These are phyloP conservation scores for Cubamyces sp. DNA, from an alignment of 768 basidiomycete genomes.

Conservation along the genomic window DNA sequence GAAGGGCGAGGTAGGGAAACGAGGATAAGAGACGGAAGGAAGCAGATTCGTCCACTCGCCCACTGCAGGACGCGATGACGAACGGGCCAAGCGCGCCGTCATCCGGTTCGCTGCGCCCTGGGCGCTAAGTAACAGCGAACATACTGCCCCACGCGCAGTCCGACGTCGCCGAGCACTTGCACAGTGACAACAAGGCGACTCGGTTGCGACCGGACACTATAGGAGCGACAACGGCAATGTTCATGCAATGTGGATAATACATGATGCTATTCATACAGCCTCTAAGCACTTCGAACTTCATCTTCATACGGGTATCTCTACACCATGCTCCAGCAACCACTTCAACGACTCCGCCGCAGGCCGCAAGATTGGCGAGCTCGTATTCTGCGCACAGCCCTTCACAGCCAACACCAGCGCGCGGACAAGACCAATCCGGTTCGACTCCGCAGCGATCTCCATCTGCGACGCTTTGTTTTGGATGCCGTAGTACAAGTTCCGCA, in stretches of 20 bases:
- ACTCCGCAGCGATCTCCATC: conserved; percentile 53
- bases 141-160: not conserved
- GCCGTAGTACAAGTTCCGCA: conserved; percentile 62
- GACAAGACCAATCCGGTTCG: conserved; percentile 55
- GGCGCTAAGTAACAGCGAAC: not conserved
- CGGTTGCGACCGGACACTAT: too few relatives aligned
- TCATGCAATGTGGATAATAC: too few relatives aligned
- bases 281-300: too few relatives aligned
- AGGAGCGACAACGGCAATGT: too few relatives aligned
- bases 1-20: not conserved
- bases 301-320: conserved; percentile 24
- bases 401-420: conserved; percentile 54
- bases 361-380: conserved; percentile 44
- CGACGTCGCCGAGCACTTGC: not conserved
- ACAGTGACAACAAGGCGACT: too few relatives aligned
- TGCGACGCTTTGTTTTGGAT: conserved; percentile 44
- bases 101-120: conserved; percentile 1
- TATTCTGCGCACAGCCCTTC: conserved; percentile 43
- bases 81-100: conserved; percentile 5
- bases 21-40: conserved; percentile 8
- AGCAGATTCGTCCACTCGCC: conserved; percentile 7
- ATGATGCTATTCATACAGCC: too few relatives aligned
- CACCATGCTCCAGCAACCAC: conserved; percentile 39
- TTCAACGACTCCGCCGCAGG: conserved; percentile 58
- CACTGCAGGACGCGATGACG: conserved; percentile 2